Conservation (phyloP, 2,329 filamentous ascomycete genomes). For the Colletotrichum zoysiae region DNA sequence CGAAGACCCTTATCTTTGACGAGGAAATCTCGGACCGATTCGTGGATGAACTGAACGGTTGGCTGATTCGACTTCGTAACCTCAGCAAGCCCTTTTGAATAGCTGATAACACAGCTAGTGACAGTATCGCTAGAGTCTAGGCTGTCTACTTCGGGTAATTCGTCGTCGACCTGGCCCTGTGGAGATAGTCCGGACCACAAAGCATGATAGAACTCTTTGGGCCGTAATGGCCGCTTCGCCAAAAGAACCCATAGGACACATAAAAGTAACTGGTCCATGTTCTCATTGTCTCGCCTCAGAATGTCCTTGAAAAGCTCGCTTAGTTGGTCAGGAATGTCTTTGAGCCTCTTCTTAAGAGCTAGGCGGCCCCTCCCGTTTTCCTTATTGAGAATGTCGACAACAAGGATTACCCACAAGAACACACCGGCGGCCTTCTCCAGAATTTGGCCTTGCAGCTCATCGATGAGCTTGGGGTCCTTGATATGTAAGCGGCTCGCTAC, state of each 20-base stretch:
- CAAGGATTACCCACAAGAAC: slow-evolving; percentile 59
- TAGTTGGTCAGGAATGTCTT: slow-evolving; percentile 54
- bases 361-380: slow-evolving; percentile 48
- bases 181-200: slow-evolving; percentile 46
- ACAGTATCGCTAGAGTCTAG: slow-evolving; percentile 48
- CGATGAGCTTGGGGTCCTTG: accelerated
- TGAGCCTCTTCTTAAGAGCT: slow-evolving; percentile 48
- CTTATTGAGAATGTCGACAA: slow-evolving; percentile 55
- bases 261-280: slow-evolving; percentile 56
- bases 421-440: slow-evolving; percentile 54
- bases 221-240: slow-evolving; percentile 56
- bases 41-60: slow-evolving; percentile 66
- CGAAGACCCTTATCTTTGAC: slow-evolving; percentile 51
- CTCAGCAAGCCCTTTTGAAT: slow-evolving; percentile 65
- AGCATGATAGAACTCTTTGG: slow-evolving; percentile 60
- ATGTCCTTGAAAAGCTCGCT: slow-evolving; percentile 64
- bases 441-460: slow-evolving; percentile 43
- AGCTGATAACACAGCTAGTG: slow-evolving; percentile 52
- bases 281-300: slow-evolving; percentile 58
- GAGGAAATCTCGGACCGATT: slow-evolving; percentile 63
- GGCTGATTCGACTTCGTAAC: slow-evolving; percentile 48
- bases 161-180: slow-evolving; percentile 37
- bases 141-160: slow-evolving; percentile 42
- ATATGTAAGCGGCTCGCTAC: slow-evolving; percentile 48
- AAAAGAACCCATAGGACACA: slow-evolving; percentile 68